Percentiles rank a stretch among this genome's conserved stretches.
Conservation (phyloP, 345 rosid species). For the Eucalyptus grandis region DNA sequence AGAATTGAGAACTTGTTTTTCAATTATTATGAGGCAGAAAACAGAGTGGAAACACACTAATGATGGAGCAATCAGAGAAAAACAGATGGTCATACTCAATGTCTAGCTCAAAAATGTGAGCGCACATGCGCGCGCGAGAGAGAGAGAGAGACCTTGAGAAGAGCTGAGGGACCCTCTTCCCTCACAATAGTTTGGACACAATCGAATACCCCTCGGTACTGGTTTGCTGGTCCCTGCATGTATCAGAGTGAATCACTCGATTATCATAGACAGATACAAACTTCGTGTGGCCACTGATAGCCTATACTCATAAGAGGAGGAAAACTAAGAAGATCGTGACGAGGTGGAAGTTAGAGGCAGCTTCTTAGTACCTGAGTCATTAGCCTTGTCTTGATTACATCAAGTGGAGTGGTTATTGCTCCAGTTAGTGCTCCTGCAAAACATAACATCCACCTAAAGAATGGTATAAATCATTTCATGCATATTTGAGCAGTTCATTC, state of each 20-base stretch:
- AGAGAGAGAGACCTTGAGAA: conserved; percentile 46
- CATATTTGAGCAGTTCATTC: neutral
- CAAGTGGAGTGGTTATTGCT: conserved; percentile 95
- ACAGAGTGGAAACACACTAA: neutral
- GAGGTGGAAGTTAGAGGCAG: neutral
- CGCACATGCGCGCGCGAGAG: fast-evolving
- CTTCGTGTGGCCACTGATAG: neutral
- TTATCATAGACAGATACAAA: neutral
- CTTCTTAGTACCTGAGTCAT: conserved; percentile 74
- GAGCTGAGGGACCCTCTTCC: conserved; percentile 90
- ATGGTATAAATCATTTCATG: neutral
- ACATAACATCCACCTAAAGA: neutral
- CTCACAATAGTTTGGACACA: conserved; percentile 73
- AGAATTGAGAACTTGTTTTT: neutral
- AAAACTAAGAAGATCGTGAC: neutral
- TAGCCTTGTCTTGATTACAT: conserved; percentile 91
- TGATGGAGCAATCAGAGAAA: neutral
- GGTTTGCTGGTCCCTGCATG: conserved; percentile 66
- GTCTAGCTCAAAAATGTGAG: neutral
- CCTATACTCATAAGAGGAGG: neutral
- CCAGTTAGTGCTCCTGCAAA: conserved; percentile 84
- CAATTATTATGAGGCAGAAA: neutral
- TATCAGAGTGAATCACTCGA: neutral
- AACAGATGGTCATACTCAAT: neutral
- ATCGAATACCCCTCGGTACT: conserved; percentile 71